Evolutionary conservation across 1,284 basidiomycete species (phyloP).

Genomic region (Cystobasidium slooffiae): DNA sequence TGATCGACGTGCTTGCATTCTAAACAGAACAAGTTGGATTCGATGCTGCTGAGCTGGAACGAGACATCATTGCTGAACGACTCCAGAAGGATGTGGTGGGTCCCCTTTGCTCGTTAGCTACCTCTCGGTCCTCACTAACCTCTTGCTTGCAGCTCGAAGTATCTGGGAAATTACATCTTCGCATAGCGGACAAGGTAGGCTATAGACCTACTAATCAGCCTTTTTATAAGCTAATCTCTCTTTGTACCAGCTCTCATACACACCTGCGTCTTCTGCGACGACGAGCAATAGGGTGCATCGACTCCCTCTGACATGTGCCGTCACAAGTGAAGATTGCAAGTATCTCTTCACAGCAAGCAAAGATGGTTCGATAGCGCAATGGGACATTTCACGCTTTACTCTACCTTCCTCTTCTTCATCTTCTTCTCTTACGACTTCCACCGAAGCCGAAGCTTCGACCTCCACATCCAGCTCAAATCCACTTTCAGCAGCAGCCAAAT

Average conservation of each 20-base stretch:
- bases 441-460: conserved; percentile 27
- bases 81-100: conserved; percentile 70
- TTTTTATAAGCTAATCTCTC: conserved; percentile 2
- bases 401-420: conserved; percentile 22
- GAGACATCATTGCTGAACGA: conserved; percentile 71
- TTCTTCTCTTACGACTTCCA: background rate
- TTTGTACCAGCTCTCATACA: conserved; percentile 17
- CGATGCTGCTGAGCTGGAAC: conserved; percentile 91
- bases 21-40: conserved; percentile 63
- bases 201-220: background rate
- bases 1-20: background rate
- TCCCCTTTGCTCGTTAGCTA: conserved; percentile 35
- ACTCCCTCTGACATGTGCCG: conserved; percentile 74
- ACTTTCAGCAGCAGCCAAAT: background rate
- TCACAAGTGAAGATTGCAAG: conserved; percentile 69
- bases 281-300: conserved; percentile 70
- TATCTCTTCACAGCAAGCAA: conserved; percentile 82
- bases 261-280: conserved; percentile 28
- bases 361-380: conserved; percentile 80
- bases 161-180: conserved; percentile 80
- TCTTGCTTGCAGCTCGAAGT: conserved; percentile 64
- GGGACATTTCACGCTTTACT: conserved; percentile 64
- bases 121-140: background rate
- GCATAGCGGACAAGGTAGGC: conserved; percentile 72
- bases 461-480: background rate